Evolutionary conservation across 225 moss, liverwort and hornwort genomes (phyloP), one percentile per base, ranked within the genome.

Genomic region (Polytrichum formosum): DNA sequence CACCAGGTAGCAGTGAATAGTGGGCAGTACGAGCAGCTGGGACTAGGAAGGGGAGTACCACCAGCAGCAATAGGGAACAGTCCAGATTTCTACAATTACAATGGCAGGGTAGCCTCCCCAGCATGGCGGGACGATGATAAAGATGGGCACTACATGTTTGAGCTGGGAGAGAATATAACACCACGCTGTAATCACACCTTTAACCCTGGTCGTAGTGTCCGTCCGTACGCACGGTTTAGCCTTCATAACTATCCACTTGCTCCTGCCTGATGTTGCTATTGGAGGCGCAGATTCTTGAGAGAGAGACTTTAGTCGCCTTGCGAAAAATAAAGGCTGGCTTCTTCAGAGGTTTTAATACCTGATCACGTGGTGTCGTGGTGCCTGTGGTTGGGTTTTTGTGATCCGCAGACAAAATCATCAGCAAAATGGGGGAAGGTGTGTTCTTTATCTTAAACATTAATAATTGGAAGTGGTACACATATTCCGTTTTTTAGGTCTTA

Each of bases 401-500:
- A 87, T 84, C 60, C 84, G 93, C 96, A 96, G 96, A 96, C 90
- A 96, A 96, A 84, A 96, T 96, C 83, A 96, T 96, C 80, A 96
- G 96, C 91, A 96, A 96, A 90, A 90, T 96, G 93, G 96, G 96
- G 82, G 96, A 96, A 96, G 96, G 77, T 88, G 67, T 81, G 84
- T 23, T 58, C 21, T 58, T 58, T n/a, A 19, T 72, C 70, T 78
- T 46, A 13, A 46, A 46, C 4, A 16, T 4, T 46, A 16, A 13
- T 46, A 46, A 35, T 46, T 46, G 10, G 46, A 46, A 16, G 46
- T 16, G 46, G 46, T 46, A 16, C 16, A 16, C 46, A 46, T 16
- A 13, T 13, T 46, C 46, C 13, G 13, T 46, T 46, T 3, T 46
- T 46, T 13, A 2, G 46, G 46, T 46, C 16, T 2, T 46, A 46